Evolutionary conservation across 495 filamentous ascomycete species (phyloP).

Genomic region (Melanomma pulvis-pyrius): DNA sequence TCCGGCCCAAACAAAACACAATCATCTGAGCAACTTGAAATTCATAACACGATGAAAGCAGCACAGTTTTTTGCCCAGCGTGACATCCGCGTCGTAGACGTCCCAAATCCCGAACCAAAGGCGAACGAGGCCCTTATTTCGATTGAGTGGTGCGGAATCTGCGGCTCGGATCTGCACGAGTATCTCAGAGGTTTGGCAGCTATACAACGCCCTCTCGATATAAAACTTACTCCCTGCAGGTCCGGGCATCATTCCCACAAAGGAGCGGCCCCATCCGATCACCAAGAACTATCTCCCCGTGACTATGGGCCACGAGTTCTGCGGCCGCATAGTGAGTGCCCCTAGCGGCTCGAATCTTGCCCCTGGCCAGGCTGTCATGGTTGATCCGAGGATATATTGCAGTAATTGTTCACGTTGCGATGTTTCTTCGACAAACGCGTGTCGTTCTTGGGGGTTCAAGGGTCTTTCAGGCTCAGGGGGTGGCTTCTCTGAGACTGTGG

Average conservation of each 20-base stretch:
- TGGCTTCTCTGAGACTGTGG: conserved; percentile 36
- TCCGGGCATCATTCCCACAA: conserved; percentile 19
- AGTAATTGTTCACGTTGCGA: conserved; percentile 24
- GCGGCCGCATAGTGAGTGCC: conserved; percentile 33
- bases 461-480: conserved; percentile 37
- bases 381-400: conserved; percentile 37
- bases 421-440: conserved; percentile 23
- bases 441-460: conserved; percentile 38
- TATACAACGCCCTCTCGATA: neutral
- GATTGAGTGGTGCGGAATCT: conserved; percentile 41
- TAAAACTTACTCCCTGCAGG: conserved; percentile 15
- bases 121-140: conserved; percentile 35
- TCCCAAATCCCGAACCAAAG: conserved; percentile 32
- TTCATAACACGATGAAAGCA: conserved; percentile 31
- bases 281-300: conserved; percentile 34
- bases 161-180: conserved; percentile 42
- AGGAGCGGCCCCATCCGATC: conserved; percentile 31
- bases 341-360: conserved; percentile 29
- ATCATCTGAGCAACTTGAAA: neutral
- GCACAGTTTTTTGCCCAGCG: conserved; percentile 36
- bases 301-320: conserved; percentile 43
- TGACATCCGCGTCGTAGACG: conserved; percentile 38
- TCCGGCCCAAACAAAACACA: too few species aligned
- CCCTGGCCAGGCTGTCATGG: conserved; percentile 35
- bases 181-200: conserved; percentile 30